These are phyloP conservation scores for Isabelozyma rhagii DNA, from an alignment of 805 yeast genomes.

Conservation along the genomic window DNA sequence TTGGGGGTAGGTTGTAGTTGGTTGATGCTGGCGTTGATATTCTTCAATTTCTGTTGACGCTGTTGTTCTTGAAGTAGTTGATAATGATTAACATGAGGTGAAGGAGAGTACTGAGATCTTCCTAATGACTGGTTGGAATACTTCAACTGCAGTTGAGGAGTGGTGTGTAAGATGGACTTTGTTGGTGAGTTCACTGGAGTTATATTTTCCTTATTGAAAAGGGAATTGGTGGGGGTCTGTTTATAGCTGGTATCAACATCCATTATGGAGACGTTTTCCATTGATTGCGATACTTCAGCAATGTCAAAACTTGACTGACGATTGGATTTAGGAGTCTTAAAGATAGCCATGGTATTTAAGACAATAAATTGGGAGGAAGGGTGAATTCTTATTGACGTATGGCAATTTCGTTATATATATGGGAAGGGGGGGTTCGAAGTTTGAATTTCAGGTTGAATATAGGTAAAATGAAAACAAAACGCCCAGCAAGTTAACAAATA, in stretches of 20 bases:
- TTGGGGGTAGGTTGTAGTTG: slow-evolving; percentile 26
- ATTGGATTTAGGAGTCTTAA: not conserved
- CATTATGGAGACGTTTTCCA: slow-evolving; percentile 44
- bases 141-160: slow-evolving; percentile 14
- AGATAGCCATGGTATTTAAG: not conserved
- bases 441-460: too few relatives aligned
- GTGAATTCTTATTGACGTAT: not conserved
- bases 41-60: slow-evolving; percentile 5
- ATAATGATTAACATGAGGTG: not conserved
- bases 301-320: slow-evolving; percentile 13
- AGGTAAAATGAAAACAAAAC: too few relatives aligned
- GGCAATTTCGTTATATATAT: not conserved
- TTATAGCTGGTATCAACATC: slow-evolving; percentile 35
- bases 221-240: not conserved
- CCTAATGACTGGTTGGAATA: too few relatives aligned
- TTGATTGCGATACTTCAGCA: slow-evolving; percentile 38
- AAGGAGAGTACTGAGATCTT: too few relatives aligned
- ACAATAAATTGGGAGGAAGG: not conserved
- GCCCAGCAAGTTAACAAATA: too few relatives aligned
- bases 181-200: slow-evolving; percentile 34
- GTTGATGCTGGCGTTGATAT: slow-evolving; percentile 26
- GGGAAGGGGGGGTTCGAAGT: too few relatives aligned
- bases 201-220: slow-evolving; percentile 33
- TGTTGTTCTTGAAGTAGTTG: slow-evolving; percentile 11
- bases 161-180: slow-evolving; percentile 32